Evolutionary conservation across 2,329 filamentous ascomycete species (phyloP), one percentile per base, ranked within the genome.

Genomic region (Pseudogymnoascus pannorum): DNA sequence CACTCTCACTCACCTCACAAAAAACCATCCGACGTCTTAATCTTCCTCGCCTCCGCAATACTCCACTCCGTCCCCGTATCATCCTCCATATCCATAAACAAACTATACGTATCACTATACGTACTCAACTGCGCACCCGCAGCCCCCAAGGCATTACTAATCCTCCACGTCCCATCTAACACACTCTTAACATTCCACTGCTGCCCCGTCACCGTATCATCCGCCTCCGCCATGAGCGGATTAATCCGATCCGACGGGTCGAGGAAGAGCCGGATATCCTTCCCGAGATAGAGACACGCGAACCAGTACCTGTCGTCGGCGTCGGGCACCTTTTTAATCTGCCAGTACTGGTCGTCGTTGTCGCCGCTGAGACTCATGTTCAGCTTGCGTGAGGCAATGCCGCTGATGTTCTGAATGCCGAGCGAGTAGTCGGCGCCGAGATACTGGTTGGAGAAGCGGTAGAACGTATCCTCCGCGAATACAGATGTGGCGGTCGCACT

Each of bases 71-170:
- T 36, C 31, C 57, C 57, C 20, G 20, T 18, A 58, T 58, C 57
- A 58, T 58, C 31, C 9, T 58, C 5, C 31, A 24, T 12, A 36
- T 29, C 24, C 57, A 58, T 58, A 40, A 58, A 58, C 57, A 58
- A 2, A 0, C 7, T 18, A 24, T 58, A 8, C 18, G 57, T 58
- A 58, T 58, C 18, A 40, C 31, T 40, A 40, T 58, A 58, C 11
- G 57, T 58, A 22, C 31, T 36, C 57, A 58, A 16, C 31, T 24
- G 8, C 29, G 31, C 20, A n/a, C 29, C 35, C 57, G 7, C 5
- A 12, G 3, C 11, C 31, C n/a, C 35, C 18, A 58, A 11, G 3
- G 14, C 31, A 58, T 58, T 58, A 18, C 57, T 38, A 24, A 58
- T 36, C 57, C 31, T 40, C 57, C 57, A 58, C 18, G 57, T 58